phyloP scores from a whole-genome alignment of 2,329 filamentous ascomycete genomes.

The Thermothelomyces thermophilus region DNA sequence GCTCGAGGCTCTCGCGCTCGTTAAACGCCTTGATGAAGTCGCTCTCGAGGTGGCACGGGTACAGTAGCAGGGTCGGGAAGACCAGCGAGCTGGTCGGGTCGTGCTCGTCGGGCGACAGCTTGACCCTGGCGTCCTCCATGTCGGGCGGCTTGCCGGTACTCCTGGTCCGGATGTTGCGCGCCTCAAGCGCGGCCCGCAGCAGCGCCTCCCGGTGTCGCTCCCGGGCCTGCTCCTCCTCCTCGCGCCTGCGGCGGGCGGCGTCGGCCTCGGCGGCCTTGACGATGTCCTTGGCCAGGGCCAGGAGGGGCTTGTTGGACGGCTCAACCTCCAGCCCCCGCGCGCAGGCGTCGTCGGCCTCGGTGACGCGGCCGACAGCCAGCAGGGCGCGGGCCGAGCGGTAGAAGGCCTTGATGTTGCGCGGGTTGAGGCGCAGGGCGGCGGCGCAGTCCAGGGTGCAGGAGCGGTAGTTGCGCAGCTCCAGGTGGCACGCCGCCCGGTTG shows the following conservation, averaged over 20 bases:
- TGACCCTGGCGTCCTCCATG: slow-evolving; percentile 74
- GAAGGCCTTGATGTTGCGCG: slow-evolving; percentile 78
- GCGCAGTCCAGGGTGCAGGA: slow-evolving; percentile 81
- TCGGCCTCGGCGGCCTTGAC: slow-evolving; percentile 48
- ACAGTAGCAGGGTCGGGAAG: slow-evolving; percentile 78
- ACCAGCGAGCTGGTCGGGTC: slow-evolving; percentile 65
- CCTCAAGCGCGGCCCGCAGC: slow-evolving; percentile 58
- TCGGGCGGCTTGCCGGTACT: slow-evolving; percentile 69
- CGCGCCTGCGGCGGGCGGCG: slow-evolving; percentile 46
- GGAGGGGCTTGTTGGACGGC: slow-evolving; percentile 59
- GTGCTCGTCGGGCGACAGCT: slow-evolving; percentile 63
- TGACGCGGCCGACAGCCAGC: slow-evolving; percentile 68
- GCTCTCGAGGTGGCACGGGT: slow-evolving; percentile 72
- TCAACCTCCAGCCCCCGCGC: slow-evolving; percentile 68
- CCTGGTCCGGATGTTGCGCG: slow-evolving; percentile 63
- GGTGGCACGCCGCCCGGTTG: slow-evolving; percentile 84
- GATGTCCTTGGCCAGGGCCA: slow-evolving; percentile 57
- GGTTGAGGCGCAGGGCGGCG: slow-evolving; percentile 69
- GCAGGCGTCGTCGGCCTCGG: slow-evolving; percentile 76
- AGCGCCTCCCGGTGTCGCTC: slow-evolving; percentile 52
- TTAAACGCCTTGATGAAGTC: slow-evolving; percentile 87
- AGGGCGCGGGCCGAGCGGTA: slow-evolving; percentile 79
- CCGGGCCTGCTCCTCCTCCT: slow-evolving; percentile 48
- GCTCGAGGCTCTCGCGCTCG: slow-evolving; percentile 66
- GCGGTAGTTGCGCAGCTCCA: slow-evolving; percentile 84